Base-by-base conservation (phyloP, 345 rosid genomes). In the Tarenaya hassleriana region DNA sequence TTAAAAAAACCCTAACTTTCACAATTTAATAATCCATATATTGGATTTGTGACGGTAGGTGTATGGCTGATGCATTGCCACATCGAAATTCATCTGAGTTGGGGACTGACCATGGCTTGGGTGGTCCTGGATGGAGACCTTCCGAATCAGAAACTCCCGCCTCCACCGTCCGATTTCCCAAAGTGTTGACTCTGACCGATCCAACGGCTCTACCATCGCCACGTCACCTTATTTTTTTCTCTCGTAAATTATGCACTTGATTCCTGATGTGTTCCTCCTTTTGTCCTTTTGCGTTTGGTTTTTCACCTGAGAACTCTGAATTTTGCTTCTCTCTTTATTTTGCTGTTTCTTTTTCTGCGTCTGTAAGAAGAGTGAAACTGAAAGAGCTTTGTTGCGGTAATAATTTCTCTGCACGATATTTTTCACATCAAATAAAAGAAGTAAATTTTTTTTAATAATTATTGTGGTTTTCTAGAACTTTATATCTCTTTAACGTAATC, bases 21-120 rank as follows among this genome's bases (percentile, higher is more conserved):
- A n/a, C n/a, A n/a, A n/a, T n/a, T 49, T 5, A 34, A 38, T 13
- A n/a, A 13, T 17, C 5, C 2, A 24, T 24, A 24, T 50, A 41
- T 50, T 42, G 55, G 52, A 24, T 67, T 24, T 24, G 2, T 24
- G 29, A 24, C 5, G 29, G 29, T 24, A 79, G 86, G 88, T 46
- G 84, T 69, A 35, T 83, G 92, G 88, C 14, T 81, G 18, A 70
- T 86, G 92, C 86, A 79, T 57, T 78, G 92, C 66, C 92, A 86
- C 71, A 68, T 80, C 9, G 88, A 86, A 16, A 74, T 75, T 27
- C 86, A 86, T 65, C 8, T 75, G 60, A 80, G 82, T 65, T 86
- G 92, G 92, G 92, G 92, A 11, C 63, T 83, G 50, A 34, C 63
- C 37, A 83, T 86, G 92, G 86, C 76, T 56, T 86, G 88, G 91